Evolutionary conservation across 768 basidiomycete species (phyloP), one percentile per base, ranked within the genome.

Genomic region (Hericium erinaceus): DNA sequence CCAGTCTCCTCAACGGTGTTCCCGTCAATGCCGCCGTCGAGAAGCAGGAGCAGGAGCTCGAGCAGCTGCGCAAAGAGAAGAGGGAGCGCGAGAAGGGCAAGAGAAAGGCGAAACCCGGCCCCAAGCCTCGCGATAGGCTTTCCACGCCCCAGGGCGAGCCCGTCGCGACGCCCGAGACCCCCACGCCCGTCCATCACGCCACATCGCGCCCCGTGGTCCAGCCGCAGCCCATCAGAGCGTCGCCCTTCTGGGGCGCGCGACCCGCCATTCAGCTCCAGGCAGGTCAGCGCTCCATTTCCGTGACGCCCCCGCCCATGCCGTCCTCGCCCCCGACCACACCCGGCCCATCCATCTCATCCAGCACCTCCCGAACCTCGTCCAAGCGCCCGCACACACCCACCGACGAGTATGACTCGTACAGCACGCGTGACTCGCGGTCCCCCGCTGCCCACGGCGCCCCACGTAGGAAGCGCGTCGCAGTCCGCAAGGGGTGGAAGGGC

Each of bases 401-500:
- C 56, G 87, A 90, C 59, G 77, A 80, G 60, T 59, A 52, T 10
- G 58, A 62, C 54, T 15, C 59, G 12, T 59, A 63, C 41, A 64
- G 62, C 16, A 53, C 63, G 52, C 60, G 63, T 28, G 60, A 58
- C 60, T 56, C 58, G 64, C 68, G 55, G 66, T 61, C 41, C 65
- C 60, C 64, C 7, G 44, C n/a, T 20, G 44, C 20, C n/a, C 60
- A 68, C 18, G 61, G 67, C 11, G 64, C 65, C 24, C 67, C 64
- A 26, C 73, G 66, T 26, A 69, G 69, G n/a, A 88, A 81, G 75
- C 84, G 85, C 63, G 73, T 78, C 48, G 77, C 84, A 20, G 73
- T 80, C 0, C 84, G 78, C 72, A 92, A 92, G 69, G 89, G 89
- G 16, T 92, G 89, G 89, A 92, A 92, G 74, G 89, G 89, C 40